Evolutionary conservation across 768 basidiomycete species (phyloP), one percentile per base, ranked within the genome.

Genomic region (Kwoniella shandongensis): DNA sequence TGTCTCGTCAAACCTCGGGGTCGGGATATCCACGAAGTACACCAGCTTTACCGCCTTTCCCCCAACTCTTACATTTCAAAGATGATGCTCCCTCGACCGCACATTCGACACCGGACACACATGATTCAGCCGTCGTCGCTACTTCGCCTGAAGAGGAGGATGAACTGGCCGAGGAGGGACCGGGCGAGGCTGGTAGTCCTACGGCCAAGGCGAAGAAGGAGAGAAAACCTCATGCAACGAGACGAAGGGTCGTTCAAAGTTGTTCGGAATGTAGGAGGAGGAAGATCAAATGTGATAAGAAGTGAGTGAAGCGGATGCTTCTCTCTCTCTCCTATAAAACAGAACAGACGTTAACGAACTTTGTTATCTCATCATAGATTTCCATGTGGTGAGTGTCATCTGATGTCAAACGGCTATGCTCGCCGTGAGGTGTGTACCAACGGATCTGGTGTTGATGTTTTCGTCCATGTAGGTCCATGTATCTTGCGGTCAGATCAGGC

Each of bases 271-370:
- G 75, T 57, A 59, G 75, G n/a, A 65, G 75, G 32, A 61, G 75
- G 51, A 76, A 76, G 55, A 76, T 76, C 51, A 76, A 76, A 51
- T 76, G 75, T 51, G 73, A 74, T 49, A 76, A 74, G 59, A 74
- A 73, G 70, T 74, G 57, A 59, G 68, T 54, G 6, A 40, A 25
- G 4, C 7, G 32, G 12, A 32, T 40, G 3, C 36, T 30, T 10
- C 35, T 38, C 10, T 7, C 10, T 6, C 32, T 32, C 32, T 32
- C 7, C 13, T 13, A 29, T 32, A 6, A 32, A 6, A 13, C 7
- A 32, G 32, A 13, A 32, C 13, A 32, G 18, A 26, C 22, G 22
- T 12, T 44, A 30, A 22, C 38, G 20, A 26, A 10, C 30, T 3
- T 23, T 12, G 22, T 26, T 22, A 44, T 36, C 44, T 57, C 29